A percentile compares a stretch with the other conserved stretches of the same genome.
Conservation (phyloP, 352 stramenopile genomes). For the Pythium folliculosum region DNA sequence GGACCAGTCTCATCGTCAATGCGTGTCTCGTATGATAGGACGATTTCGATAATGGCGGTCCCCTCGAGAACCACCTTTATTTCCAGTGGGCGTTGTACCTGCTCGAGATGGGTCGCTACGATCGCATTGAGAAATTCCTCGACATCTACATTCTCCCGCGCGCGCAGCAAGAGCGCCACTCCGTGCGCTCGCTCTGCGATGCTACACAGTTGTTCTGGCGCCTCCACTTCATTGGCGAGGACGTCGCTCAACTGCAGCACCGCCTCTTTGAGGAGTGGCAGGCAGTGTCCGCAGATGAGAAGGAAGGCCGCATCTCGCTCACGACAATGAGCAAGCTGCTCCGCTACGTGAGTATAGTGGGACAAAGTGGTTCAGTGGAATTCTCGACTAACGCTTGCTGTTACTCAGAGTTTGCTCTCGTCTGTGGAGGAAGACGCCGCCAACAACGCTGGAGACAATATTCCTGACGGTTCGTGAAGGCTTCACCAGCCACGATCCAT, state of each 20-base stretch:
- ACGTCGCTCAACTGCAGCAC: slow-evolving; percentile 53
- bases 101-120: slow-evolving; percentile 79
- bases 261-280: slow-evolving; percentile 61
- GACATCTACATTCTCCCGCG: slow-evolving; percentile 69
- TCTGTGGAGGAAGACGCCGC: slow-evolving; percentile 43
- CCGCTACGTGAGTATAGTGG: slow-evolving; percentile 46
- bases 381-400: neutral
- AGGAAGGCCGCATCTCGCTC: slow-evolving; percentile 37
- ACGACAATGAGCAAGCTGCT: slow-evolving; percentile 54
- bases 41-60: slow-evolving; percentile 73
- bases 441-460: slow-evolving; percentile 33
- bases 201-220: slow-evolving; percentile 86
- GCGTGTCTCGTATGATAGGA: slow-evolving; percentile 31
- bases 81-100: slow-evolving; percentile 86
- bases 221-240: slow-evolving; percentile 72
- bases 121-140: slow-evolving; percentile 81
- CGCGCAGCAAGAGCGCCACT: slow-evolving; percentile 47
- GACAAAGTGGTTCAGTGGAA: neutral
- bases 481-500: neutral
- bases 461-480: slow-evolving; percentile 22
- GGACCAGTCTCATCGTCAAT: neutral
- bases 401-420: slow-evolving; percentile 55
- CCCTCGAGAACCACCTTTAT: slow-evolving; percentile 73
- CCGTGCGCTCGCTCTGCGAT: slow-evolving; percentile 61
- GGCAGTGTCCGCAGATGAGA: slow-evolving; percentile 32